phyloP scores from a whole-genome alignment of 805 yeast species.

The Pichia californica region DNA sequence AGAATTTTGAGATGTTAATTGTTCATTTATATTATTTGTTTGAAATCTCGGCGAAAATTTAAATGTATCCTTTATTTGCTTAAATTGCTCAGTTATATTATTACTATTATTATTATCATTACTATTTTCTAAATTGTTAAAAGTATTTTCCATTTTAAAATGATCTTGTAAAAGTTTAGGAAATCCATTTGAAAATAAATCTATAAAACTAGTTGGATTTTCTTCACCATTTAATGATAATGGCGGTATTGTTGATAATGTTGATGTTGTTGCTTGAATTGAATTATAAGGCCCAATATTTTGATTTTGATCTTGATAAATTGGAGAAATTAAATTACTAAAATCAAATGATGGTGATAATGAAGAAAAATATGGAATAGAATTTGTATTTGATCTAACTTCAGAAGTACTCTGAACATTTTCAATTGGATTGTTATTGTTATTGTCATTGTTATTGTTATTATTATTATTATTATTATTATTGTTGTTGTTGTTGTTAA shows the following conservation, averaged over 20 bases:
- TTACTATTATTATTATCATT: too few relatives aligned
- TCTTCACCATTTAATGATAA: slow-evolving; percentile 10
- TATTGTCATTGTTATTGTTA: slow-evolving; percentile 4
- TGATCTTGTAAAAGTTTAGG: slow-evolving; percentile 21
- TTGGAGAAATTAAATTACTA: neutral
- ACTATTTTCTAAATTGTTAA: neutral
- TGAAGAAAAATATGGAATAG: neutral
- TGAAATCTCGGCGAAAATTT: slow-evolving; percentile 11
- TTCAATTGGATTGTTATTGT: neutral
- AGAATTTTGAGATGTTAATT: neutral
- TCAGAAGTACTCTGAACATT: too few relatives aligned
- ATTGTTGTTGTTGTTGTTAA: slow-evolving; percentile 1
- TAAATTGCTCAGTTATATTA: too few relatives aligned
- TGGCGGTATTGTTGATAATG: neutral
- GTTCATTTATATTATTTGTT: neutral
- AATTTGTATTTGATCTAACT: too few relatives aligned
- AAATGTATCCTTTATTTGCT: slow-evolving; percentile 14
- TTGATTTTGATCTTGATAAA: neutral
- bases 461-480: slow-evolving; percentile 4
- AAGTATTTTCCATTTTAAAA: slow-evolving; percentile 8
- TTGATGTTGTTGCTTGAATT: neutral
- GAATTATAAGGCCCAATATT: neutral
- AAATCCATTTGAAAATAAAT: slow-evolving; percentile 22
- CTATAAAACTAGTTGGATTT: slow-evolving; percentile 7
- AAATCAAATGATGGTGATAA: neutral